Percentiles rank a stretch among this genome's conserved stretches.
Conservation (phyloP, 78 protist genomes). For the Speleostelium caveatum region DNA sequence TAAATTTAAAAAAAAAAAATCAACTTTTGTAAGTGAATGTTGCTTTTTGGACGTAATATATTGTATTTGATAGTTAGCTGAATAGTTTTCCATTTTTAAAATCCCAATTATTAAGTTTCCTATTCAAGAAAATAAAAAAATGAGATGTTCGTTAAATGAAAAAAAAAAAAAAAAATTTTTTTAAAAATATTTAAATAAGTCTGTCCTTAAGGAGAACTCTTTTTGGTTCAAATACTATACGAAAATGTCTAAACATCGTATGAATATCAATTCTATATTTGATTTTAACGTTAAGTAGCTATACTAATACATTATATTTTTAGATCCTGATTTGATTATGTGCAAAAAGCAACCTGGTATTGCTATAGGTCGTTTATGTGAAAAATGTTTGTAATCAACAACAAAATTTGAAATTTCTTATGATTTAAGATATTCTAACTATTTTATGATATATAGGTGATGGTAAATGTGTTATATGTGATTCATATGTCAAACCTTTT, state of each 20-base stretch:
- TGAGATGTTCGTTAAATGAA: too few species aligned
- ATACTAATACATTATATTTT: not conserved
- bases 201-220: too few species aligned
- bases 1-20: too few species aligned
- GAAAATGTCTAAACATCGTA: conserved; percentile 38
- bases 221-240: not conserved
- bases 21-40: too few species aligned
- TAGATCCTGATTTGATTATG: conserved; percentile 92
- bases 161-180: not conserved
- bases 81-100: too few species aligned
- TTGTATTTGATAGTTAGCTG: too few species aligned
- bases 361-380: conserved; percentile 91
- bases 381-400: conserved; percentile 69
- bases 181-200: not conserved
- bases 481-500: conserved; percentile 91
- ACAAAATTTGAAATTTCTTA: not conserved
- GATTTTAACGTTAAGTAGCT: not conserved
- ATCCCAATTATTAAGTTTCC: too few species aligned
- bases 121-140: too few species aligned
- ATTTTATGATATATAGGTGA: conserved; percentile 59
- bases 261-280: not conserved
- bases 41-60: too few species aligned
- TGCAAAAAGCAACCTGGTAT: conserved; percentile 93
- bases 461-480: conserved; percentile 96
- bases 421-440: not conserved